Evolutionary conservation across 768 basidiomycete genomes (phyloP), one percentile per base, ranked within the genome.

Genomic region (Mycena alexandri): DNA sequence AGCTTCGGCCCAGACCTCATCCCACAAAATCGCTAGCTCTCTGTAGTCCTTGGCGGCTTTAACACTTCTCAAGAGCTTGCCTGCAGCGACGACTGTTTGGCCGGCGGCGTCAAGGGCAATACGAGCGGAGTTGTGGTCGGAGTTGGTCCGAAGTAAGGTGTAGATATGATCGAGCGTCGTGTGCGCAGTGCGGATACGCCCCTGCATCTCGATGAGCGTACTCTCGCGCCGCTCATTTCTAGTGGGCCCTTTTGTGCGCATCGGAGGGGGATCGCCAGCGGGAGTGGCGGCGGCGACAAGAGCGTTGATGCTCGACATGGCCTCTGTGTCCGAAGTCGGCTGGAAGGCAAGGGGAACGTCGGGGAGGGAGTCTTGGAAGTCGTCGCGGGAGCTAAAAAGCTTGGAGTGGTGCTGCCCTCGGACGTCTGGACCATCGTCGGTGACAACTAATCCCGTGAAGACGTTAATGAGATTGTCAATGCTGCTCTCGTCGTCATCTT

Each of bases 381-480:
- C 64, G 43, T 58, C 48, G n/a, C 42, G 43, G 34, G 67, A 53
- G 67, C 67, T 68, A 43, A 68, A 68, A 43, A 68, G 67, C 56
- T 47, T 44, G 48, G 66, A 68, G 34, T 68, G 55, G 47, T 67
- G 66, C 54, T 67, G 66, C 51, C 61, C 61, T 51, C 48, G 47
- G 61, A 62, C 34, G 48, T 46, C 21, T 36, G 67, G 67, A 51
- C 56, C 54, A 42, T 68, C 56, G 46, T 67, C 67, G 42, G 57
- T 53, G 34, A 59, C 59, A n/a, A 43, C 52, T 16, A 54, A 25
- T 29, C 47, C 54, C 29, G 52, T 67, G 22, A 61, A 55, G 60
- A 55, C 54, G n/a, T 61, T 33, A 52, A 21, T 53, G 47, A 68
- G 53, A 22, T 25, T 21, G 52, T 48, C 51, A 5, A 33, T 5